Evolutionary conservation across 805 yeast species (phyloP).

Genomic region (Suhomyces vadensis): DNA sequence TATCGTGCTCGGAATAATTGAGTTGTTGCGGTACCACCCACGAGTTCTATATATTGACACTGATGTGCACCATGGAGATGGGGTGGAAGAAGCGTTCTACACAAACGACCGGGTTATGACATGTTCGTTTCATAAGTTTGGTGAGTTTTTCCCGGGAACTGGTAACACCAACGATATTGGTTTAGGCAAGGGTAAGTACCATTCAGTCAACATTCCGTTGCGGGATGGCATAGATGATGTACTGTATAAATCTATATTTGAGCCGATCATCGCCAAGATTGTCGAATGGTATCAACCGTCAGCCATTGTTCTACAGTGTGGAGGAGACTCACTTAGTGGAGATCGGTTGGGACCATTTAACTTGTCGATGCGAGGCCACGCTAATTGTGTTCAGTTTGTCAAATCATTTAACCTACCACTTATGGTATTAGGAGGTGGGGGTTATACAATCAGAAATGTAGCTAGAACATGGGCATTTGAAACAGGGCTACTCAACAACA

Average conservation of each 20-base stretch:
- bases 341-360: slow-evolving; percentile 31
- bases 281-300: slow-evolving; percentile 32
- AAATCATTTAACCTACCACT: slow-evolving; percentile 25
- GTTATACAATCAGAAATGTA: slow-evolving; percentile 30
- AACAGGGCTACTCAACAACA: slow-evolving; percentile 26
- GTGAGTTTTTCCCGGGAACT: slow-evolving; percentile 31
- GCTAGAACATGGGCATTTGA: slow-evolving; percentile 31
- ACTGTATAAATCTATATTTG: slow-evolving; percentile 28
- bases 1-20: slow-evolving; percentile 28
- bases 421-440: slow-evolving; percentile 33
- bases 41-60: slow-evolving; percentile 28
- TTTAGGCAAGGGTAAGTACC: slow-evolving; percentile 28
- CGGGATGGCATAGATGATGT: slow-evolving; percentile 31
- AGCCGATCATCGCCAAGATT: slow-evolving; percentile 26
- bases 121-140: slow-evolving; percentile 29
- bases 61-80: slow-evolving; percentile 32
- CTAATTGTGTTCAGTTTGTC: slow-evolving; percentile 29
- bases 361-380: slow-evolving; percentile 30
- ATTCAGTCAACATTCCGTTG: slow-evolving; percentile 28
- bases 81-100: slow-evolving; percentile 30
- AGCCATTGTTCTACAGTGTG: slow-evolving; percentile 29
- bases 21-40: slow-evolving; percentile 27
- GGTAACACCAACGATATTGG: slow-evolving; percentile 32
- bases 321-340: slow-evolving; percentile 30
- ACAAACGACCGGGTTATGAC: slow-evolving; percentile 31